Base-by-base conservation (phyloP, 2,329 filamentous ascomycete species). In the Zasmidium citrigriseum region DNA sequence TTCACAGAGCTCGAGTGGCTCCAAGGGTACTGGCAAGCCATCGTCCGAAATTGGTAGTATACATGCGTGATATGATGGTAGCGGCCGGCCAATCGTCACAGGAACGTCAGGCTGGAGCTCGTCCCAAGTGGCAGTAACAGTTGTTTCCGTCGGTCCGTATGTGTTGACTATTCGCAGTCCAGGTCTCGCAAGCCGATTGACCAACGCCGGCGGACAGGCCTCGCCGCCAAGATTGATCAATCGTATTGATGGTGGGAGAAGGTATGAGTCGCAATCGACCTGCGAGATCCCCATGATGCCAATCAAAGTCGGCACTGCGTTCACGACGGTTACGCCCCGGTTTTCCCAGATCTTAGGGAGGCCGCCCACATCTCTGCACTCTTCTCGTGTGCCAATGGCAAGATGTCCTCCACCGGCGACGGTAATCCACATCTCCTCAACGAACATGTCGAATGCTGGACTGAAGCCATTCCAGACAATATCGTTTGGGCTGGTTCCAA, bases 341-440 rank as follows among this genome's bases (percentile, higher is more conserved):
- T 24, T 23, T 20, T 60, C 25, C 63, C 63, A 65, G 2, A 65
- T 57, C 11, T 52, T 52, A 22, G 63, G 63, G 11, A 67, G 44
- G 11, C 57, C 58, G 5, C 50, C 23, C 9, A 64, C 61, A 38
- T 65, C 63, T 59, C 58, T 52, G 34, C 61, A 64, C 45, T 65
- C 58, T 48, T 61, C 27, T 21, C 64, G 51, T 20, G 63, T 65
- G 34, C 63, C 64, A 18, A 65, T 60, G 11, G 62, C 61, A 14
- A 67, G 61, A 23, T 65, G 63, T 16, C 54, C 64, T 45, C 64
- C 63, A 24, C 62, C 64, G 10, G 64, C 63, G 29, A 66, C 59
- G 18, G 65, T 66, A 2, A 66, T 53, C 64, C 65, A 67, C 64
- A 67, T 67, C 34, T 67, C 65, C 50, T 67, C 65, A n/a, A 48